Conservation (phyloP, 2,329 filamentous ascomycete species). For the Sporothrix brunneoviolacea region DNA sequence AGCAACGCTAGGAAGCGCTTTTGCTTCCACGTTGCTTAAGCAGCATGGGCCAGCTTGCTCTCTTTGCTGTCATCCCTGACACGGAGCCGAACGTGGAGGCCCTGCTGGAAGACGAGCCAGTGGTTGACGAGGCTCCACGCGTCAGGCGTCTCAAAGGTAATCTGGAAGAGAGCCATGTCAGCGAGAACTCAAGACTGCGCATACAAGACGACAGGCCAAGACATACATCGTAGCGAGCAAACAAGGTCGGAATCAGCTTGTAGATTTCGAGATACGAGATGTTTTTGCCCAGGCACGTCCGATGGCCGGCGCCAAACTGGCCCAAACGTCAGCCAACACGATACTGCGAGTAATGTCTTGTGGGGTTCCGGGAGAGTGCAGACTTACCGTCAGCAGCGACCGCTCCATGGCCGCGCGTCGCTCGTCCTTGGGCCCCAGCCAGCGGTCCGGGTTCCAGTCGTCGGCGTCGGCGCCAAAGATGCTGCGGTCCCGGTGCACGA, state of each 20-base stretch:
- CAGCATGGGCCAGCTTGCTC: background rate
- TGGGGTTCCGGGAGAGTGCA: constrained; percentile 24
- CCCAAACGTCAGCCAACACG: too few relatives aligned
- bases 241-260: constrained; percentile 35
- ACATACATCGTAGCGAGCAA: constrained; percentile 24
- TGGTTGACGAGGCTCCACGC: constrained; percentile 6
- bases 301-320: constrained; percentile 35
- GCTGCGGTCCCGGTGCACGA: constrained; percentile 31
- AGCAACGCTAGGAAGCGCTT: too few relatives aligned
- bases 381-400: constrained; percentile 5
- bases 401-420: constrained; percentile 30
- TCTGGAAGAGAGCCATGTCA: background rate
- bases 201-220: too few relatives aligned
- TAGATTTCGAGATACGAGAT: constrained; percentile 29
- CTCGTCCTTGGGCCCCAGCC: constrained; percentile 31
- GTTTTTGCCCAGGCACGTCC: constrained; percentile 34
- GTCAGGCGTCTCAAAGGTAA: background rate
- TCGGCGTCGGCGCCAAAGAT: constrained; percentile 41
- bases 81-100: background rate
- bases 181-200: too few relatives aligned
- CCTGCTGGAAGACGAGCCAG: constrained; percentile 9
- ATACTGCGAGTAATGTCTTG: too few relatives aligned
- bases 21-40: too few relatives aligned
- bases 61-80: background rate
- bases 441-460: constrained; percentile 40